phyloP scores from a whole-genome alignment of 2,329 filamentous ascomycete species.

The Periconia macrospinosa region DNA sequence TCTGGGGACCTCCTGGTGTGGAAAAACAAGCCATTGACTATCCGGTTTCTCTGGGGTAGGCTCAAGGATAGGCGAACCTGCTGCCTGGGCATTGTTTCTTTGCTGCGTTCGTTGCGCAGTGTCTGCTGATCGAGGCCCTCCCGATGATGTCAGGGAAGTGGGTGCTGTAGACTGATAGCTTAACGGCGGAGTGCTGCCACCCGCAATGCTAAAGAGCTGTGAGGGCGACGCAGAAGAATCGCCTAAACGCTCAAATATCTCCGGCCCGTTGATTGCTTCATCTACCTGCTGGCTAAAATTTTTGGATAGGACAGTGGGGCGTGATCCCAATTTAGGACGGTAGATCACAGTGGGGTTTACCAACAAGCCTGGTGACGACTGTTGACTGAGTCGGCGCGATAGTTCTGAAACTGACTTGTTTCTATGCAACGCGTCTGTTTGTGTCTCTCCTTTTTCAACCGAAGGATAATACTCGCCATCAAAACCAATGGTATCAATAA shows the following conservation, averaged over 20 bases:
- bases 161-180: conserved; percentile 38
- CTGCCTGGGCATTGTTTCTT: conserved; percentile 10
- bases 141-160: conserved; percentile 38
- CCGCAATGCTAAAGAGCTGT: conserved; percentile 25
- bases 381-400: conserved; percentile 26
- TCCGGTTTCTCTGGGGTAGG: conserved; percentile 16
- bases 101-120: conserved; percentile 25
- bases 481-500: conserved; percentile 30
- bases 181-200: conserved; percentile 28
- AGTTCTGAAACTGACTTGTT: conserved; percentile 35
- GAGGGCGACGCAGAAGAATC: conserved; percentile 28
- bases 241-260: conserved; percentile 11
- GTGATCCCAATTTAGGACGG: conserved; percentile 29
- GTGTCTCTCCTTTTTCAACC: conserved; percentile 13
- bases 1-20: conserved; percentile 36
- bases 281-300: conserved; percentile 10
- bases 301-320: conserved; percentile 26
- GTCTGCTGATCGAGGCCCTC: conserved; percentile 31
- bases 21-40: conserved; percentile 32
- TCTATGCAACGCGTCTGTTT: conserved; percentile 12
- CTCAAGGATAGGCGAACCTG: conserved; percentile 18
- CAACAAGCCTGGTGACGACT: conserved; percentile 28
- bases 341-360: conserved; percentile 37
- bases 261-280: conserved; percentile 2
- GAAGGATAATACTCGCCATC: conserved; percentile 40